These are phyloP conservation scores for Arabidopsis hybrid DNA, from an alignment of 441 rosid species.

Conservation along the genomic window DNA sequence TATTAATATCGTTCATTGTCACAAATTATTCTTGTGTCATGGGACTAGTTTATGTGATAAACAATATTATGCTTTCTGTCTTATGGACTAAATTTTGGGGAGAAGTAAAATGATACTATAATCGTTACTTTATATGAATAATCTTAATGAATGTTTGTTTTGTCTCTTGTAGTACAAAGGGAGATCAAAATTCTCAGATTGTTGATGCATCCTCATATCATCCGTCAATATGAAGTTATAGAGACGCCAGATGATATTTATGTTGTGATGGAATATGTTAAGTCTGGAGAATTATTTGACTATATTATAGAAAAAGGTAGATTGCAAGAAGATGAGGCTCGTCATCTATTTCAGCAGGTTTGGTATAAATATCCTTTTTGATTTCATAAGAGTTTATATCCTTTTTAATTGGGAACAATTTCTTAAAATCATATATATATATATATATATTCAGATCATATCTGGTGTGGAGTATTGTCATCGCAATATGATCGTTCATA, in stretches of 20 bases:
- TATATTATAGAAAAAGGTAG: slow-evolving; percentile 85
- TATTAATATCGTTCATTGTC: background rate
- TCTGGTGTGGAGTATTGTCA: slow-evolving; percentile 97
- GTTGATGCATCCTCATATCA: slow-evolving; percentile 91
- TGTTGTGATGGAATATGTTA: slow-evolving; percentile 87
- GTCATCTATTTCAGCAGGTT: slow-evolving; percentile 90
- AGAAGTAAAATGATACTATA: background rate
- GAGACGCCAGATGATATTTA: slow-evolving; percentile 72
- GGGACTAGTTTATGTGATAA: background rate
- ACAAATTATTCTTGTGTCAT: background rate
- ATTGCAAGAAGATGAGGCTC: slow-evolving; percentile 86
- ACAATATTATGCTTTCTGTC: background rate
- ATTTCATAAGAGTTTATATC: background rate
- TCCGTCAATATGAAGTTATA: slow-evolving; percentile 86
- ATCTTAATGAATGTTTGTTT: background rate
- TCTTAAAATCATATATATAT: slow-evolving; percentile 19
- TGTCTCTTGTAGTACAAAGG: background rate
- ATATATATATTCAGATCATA: slow-evolving; percentile 61
- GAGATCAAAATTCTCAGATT: background rate
- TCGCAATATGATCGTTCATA: slow-evolving; percentile 79
- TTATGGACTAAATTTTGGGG: background rate
- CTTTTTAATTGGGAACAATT: background rate
- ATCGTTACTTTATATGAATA: background rate
- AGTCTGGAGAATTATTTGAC: slow-evolving; percentile 91
- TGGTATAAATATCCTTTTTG: background rate